Evolutionary conservation across 768 basidiomycete genomes (phyloP).

Genomic region (Lyophyllum decastes): DNA sequence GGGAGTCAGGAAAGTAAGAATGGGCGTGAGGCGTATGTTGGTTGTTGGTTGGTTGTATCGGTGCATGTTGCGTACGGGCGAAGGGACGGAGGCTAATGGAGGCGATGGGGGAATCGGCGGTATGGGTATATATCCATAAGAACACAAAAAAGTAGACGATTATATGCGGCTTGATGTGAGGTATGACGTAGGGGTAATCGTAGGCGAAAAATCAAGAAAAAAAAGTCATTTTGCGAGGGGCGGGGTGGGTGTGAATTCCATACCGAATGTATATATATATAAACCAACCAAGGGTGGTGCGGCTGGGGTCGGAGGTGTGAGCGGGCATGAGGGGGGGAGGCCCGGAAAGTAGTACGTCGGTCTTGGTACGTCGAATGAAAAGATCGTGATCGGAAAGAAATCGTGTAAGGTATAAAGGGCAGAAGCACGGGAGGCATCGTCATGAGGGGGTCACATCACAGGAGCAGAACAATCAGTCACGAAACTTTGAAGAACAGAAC

Average conservation of each 20-base stretch:
- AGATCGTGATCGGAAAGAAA: constrained; percentile 2
- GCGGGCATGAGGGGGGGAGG: not conserved
- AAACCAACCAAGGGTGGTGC: not conserved
- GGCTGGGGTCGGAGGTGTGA: not conserved
- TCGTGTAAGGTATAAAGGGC: not conserved
- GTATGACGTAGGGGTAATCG: not conserved
- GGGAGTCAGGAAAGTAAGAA: not conserved
- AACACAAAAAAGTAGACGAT: not conserved
- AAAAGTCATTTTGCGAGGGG: not conserved
- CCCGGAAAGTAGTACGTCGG: not conserved
- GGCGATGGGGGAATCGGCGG: no score
- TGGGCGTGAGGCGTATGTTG: no score
- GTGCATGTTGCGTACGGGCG: no score
- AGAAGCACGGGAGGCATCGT: constrained; percentile 5
- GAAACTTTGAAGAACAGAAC: not conserved
- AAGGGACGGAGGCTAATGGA: no score
- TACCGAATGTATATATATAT: not conserved
- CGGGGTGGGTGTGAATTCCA: not conserved
- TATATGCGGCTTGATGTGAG: constrained; percentile 10
- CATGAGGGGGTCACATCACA: constrained; percentile 7
- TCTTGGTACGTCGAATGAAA: not conserved
- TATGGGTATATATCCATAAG: constrained; percentile 11
- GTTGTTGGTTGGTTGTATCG: no score
- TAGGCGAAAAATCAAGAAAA: not conserved
- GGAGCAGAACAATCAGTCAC: not conserved